Conservation (phyloP, 176 grass and related monocot genomes). For the Triticum turgidum region DNA sequence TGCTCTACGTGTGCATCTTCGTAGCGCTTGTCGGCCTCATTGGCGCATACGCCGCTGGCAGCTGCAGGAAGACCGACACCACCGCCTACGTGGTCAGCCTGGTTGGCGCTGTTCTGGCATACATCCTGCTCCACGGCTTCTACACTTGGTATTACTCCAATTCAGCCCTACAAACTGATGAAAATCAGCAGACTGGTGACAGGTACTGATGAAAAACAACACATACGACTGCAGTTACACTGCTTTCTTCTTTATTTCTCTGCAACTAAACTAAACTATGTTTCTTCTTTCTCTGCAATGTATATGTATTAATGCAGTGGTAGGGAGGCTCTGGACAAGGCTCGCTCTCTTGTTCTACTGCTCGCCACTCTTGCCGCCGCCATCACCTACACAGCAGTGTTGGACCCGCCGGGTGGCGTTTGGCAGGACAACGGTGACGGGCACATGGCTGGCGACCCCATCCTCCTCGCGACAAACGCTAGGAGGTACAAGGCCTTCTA, state of each 20-base stretch:
- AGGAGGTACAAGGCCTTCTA: conserved; percentile 28
- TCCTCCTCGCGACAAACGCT: not conserved
- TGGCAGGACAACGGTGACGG: not conserved
- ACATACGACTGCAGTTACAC: too few species aligned
- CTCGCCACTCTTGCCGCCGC: not conserved
- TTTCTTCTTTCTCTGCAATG: not conserved
- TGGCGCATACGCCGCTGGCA: not conserved
- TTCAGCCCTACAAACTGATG: too few species aligned
- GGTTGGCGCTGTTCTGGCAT: not conserved
- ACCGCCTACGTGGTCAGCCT: not conserved
- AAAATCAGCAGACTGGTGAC: too few species aligned
- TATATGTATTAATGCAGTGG: not conserved
- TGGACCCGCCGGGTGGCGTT: too few species aligned
- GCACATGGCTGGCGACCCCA: not conserved
- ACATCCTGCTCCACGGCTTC: not conserved
- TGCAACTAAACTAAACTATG: too few species aligned
- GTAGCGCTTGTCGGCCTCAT: not conserved
- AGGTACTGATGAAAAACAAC: too few species aligned
- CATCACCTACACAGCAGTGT: too few species aligned
- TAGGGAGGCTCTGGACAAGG: too few species aligned
- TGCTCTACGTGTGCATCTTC: not conserved
- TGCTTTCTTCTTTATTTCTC: not conserved
- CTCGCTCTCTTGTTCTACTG: too few species aligned
- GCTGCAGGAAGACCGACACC: not conserved
- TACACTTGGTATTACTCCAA: too few species aligned